These are phyloP conservation scores for Cudoniella acicularis DNA, from an alignment of 495 filamentous ascomycete species.

Conservation along the genomic window DNA sequence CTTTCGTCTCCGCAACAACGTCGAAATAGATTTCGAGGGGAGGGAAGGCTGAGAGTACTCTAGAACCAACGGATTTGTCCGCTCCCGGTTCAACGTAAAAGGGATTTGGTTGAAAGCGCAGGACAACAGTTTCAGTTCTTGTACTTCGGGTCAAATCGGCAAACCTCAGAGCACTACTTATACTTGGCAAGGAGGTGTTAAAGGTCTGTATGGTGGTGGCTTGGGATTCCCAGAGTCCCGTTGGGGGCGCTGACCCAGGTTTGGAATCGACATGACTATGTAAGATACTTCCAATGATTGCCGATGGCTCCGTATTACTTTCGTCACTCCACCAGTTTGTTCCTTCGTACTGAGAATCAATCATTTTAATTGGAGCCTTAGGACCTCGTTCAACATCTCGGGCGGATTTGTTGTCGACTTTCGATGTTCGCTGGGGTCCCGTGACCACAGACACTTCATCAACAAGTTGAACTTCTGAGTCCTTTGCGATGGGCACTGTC, in stretches of 20 bases:
- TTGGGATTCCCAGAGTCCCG: too few species aligned
- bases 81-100: conserved; percentile 1
- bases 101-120: conserved; percentile 25
- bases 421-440: neutral
- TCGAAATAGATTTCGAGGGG: conserved; percentile 24
- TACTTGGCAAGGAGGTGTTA: conserved; percentile 11
- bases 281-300: conserved; percentile 13
- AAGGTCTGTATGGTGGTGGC: neutral
- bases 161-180: conserved; percentile 5
- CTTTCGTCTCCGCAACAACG: neutral
- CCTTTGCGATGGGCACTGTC: conserved; percentile 14
- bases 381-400: neutral
- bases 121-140: neutral
- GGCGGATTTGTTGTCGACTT: neutral
- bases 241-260: neutral
- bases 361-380: neutral
- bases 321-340: neutral
- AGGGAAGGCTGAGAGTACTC: conserved; percentile 20
- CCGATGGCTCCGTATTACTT: neutral
- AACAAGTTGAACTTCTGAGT: neutral
- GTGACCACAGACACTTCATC: neutral
- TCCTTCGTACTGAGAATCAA: neutral
- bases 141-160: neutral
- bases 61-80: conserved; percentile 3
- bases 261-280: neutral